These are phyloP conservation scores for Lindgomyces ingoldianus DNA, from an alignment of 495 filamentous ascomycete species.

Conservation along the genomic window DNA sequence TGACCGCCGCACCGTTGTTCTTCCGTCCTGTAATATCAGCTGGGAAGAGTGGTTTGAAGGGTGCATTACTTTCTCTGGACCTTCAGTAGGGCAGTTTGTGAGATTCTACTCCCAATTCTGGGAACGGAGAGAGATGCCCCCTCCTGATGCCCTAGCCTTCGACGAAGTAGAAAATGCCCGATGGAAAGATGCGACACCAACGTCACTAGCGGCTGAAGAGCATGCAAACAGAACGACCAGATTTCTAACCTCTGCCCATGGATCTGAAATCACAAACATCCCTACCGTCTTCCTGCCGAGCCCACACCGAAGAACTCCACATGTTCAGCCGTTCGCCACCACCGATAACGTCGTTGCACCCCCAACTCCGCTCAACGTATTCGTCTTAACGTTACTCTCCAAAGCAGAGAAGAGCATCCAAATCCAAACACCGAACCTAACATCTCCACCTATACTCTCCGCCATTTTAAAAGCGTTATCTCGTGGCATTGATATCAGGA, in stretches of 20 bases:
- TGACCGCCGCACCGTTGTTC: slow-evolving; percentile 59
- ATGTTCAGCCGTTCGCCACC: slow-evolving; percentile 51
- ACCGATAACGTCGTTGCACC: slow-evolving; percentile 51
- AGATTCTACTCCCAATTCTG: slow-evolving; percentile 62
- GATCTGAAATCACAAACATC: slow-evolving; percentile 4
- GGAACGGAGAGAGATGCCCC: slow-evolving; percentile 32
- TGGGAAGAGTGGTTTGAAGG: slow-evolving; percentile 78
- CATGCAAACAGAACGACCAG: slow-evolving; percentile 1
- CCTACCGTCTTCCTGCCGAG: slow-evolving; percentile 67
- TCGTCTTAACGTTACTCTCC: slow-evolving; percentile 57
- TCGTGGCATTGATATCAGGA: slow-evolving; percentile 61
- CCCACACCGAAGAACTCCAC: slow-evolving; percentile 65
- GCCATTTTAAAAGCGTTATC: slow-evolving; percentile 53
- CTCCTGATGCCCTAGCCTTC: neutral
- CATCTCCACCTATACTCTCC: slow-evolving; percentile 57
- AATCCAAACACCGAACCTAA: slow-evolving; percentile 73
- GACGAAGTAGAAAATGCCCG: neutral
- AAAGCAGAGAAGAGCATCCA: slow-evolving; percentile 57
- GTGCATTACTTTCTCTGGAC: slow-evolving; percentile 61
- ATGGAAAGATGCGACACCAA: neutral
- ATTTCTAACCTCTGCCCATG: neutral
- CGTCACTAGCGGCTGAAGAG: neutral
- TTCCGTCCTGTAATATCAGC: slow-evolving; percentile 74
- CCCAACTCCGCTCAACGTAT: slow-evolving; percentile 66
- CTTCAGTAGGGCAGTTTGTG: slow-evolving; percentile 55